Base-by-base conservation (phyloP, 352 stramenopile genomes). In the Globisporangium splendens region DNA sequence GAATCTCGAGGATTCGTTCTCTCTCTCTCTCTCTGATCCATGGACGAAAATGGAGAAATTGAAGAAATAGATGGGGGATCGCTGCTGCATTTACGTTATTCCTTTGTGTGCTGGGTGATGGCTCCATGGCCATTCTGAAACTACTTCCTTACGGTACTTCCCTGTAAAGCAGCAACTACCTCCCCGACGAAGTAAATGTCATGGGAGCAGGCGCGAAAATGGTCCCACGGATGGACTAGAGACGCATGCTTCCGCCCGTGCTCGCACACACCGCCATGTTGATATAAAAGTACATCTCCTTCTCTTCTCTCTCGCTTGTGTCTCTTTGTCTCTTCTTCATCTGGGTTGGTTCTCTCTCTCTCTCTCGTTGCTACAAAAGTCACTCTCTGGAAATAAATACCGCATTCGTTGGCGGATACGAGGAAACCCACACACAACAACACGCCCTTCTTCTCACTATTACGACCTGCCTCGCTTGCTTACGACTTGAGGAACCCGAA, bases 401-500 rank as follows among this genome's bases (percentile, higher is more conserved):
- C 52, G 52, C 52, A 35, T 58, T 31, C 48, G 17, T 49, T 58
- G 41, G 41, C 41, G 52, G 52, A 58, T 33, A 39, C 50, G 43
- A 59, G 61, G 62, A 50, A 57, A 65, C 51, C 51, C 48, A 54
- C 61, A 70, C 22, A 65, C 59, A 54, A 42, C 59, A 60, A 62
- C 28, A 35, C 28, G 28, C 61, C 64, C 62, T 53, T 63, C 42
- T 24, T 52, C 61, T 65, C 66, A 70, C 54, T 51, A 51, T 10
- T 48, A 65, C 69, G 47, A 55, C 59, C 48, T 72, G 71, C 62
- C 57, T 63, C 53, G 54, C 12, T 18, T 49, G 21, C 20, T 70
- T 80, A 91, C 50, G 85, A 86, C 66, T 90, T 91, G 31, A 95
- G 56, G 71, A 95, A 95, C 35, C 82, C 75, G 52, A 95, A 95